Base-by-base conservation (phyloP, 177 flowering plant genomes). In the Vitis hybrid region DNA sequence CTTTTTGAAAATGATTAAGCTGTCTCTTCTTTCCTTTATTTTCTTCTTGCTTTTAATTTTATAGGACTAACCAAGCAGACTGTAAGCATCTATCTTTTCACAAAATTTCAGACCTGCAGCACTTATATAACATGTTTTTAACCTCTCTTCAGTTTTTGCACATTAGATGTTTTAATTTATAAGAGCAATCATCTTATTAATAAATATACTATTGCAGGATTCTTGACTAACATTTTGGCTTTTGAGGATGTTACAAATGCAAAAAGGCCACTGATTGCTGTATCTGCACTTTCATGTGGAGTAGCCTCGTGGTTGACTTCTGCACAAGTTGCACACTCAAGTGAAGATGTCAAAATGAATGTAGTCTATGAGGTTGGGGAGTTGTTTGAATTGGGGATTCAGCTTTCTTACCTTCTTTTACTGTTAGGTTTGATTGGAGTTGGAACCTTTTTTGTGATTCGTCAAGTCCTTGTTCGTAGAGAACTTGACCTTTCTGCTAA, bases 401-500 rank as follows among this genome's bases (percentile, higher is more conserved):
- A 94, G 76, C 86, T 92, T 52, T 85, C 94, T 19, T 94, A 94
- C 79, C 76, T 94, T 76, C 87, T 94, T 55, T 63, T 88, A 67
- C 77, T 92, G 29, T 72, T 94, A 59, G 97, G 87, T n/a, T 81
- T 94, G 74, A 93, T 92, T 75, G 98, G 97, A 26, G 86, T 74
- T 76, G 98, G 97, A 53, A 81, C 86, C 49, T 90, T 89, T 78
- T 94, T 84, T 73, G 97, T 94, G 60, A 84, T 94, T 62, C 95
- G 97, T 50, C 98, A 94, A 78, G 97, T 94, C 59, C 90, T 94
- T 71, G 89, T 90, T n/a, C 94, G 98, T 3, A 82, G 97, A 80
- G 97, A 94, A 75, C 97, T 94, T 55, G 98, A 94, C 77, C 97
- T 94, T 78, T 94, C 98, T 61, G 98, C 98, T 10, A 92, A 94